Evolutionary conservation across 129 eudicot species (phyloP).

Genomic region (Pittosporum tobira): DNA sequence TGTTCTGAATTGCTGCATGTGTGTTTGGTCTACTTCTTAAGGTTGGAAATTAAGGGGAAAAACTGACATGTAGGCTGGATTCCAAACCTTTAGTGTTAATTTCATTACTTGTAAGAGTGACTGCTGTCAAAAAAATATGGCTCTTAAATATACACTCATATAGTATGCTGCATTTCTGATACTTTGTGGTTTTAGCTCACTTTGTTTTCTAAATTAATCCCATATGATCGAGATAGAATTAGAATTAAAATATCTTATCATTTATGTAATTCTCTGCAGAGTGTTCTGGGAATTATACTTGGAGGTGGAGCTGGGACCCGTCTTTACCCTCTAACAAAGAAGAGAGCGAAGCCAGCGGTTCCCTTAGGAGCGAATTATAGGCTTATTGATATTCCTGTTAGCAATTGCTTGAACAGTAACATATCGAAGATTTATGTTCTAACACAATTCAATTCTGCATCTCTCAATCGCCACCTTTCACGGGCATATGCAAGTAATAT

Average conservation of each 20-base stretch:
- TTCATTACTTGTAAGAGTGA: not conserved
- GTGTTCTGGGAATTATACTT: constrained; percentile 95
- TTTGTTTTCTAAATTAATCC: not conserved
- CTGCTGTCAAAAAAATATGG: not conserved
- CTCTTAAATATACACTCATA: not conserved
- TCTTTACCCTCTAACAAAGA: constrained; percentile 95
- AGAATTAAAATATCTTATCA: not conserved
- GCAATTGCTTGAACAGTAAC: constrained; percentile 95
- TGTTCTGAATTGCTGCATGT: not conserved
- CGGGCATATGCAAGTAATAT: constrained; percentile 94
- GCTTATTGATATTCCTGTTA: constrained; percentile 94
- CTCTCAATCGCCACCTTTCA: constrained; percentile 96
- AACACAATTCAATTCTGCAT: constrained; percentile 93
- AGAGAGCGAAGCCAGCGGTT: constrained; percentile 98
- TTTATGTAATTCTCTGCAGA: constrained; percentile 37
- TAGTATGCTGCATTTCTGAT: not conserved
- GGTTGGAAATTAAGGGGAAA: no score
- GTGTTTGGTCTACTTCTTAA: no score
- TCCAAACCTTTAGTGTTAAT: not conserved
- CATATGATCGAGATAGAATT: not conserved
- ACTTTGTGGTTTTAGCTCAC: not conserved
- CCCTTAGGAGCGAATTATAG: constrained; percentile 97
- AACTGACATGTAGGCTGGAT: no score
- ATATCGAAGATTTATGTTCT: constrained; percentile 90
- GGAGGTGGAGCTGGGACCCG: constrained; percentile 99